Evolutionary conservation across 495 filamentous ascomycete genomes (phyloP), one percentile per base, ranked within the genome.

Genomic region (Glarea lozoyensis): DNA sequence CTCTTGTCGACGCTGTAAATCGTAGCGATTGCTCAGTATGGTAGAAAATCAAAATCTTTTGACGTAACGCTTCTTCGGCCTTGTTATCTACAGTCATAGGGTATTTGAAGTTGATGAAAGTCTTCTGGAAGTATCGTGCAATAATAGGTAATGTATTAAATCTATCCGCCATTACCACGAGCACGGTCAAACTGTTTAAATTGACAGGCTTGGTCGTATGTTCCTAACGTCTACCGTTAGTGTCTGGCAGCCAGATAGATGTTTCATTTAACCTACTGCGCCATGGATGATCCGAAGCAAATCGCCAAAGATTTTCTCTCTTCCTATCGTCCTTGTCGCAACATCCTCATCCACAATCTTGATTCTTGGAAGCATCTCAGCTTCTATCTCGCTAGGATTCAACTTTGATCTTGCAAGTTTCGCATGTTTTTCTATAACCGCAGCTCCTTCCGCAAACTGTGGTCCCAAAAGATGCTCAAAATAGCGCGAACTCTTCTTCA

Each of bases 101-200:
- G 62, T 69, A 76, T 48, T 67, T 72, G 45, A 68, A 60, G 37
- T 21, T 49, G 0, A 27, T n/a, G 10, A 56, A 38, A 16, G 11
- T 40, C 20, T 48, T 49, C 61, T 64, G 63, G 2, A 81, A 45
- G 48, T 69, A 75, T 30, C 54, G 59, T 1, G 65, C 55, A 4
- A 83, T 60, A 2, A 59, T 50, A 25, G 65, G 38, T 2, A 70
- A 43, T 46, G 71, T 74, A 49, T 76, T 72, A 53, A 83, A 82
- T 27, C 77, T 67, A 52, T 86, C 82, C 1, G 78, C 79, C 19
- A 84, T 62, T n/a, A 84, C 64, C 11, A 75, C 70, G 18, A 86
- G 60, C n/a, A 77, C 71, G 9, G 78, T 72, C 6, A 84, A 58
- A 39, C 74, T 73, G 5, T 63, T 51, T 47, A 82, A 63, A 10